These are phyloP conservation scores for Cladosporium sp. DNA, from an alignment of 2,329 filamentous ascomycete species.

Conservation along the genomic window DNA sequence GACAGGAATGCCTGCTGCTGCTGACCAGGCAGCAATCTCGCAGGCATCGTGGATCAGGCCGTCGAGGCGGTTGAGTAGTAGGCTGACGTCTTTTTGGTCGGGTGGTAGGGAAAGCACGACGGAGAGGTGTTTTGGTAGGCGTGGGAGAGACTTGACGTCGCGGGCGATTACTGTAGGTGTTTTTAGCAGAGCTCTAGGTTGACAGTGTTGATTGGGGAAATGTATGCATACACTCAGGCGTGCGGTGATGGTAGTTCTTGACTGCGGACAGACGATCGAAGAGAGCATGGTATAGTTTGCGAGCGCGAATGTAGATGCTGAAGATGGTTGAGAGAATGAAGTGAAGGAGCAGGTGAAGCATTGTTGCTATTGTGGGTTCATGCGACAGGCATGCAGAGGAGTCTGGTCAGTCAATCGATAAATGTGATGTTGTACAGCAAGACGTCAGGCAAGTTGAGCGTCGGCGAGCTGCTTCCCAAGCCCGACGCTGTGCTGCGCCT, in stretches of 20 bases:
- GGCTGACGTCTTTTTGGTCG: constrained; percentile 61
- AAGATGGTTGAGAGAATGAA: constrained; percentile 68
- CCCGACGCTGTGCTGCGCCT: constrained; percentile 2
- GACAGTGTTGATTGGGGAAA: not conserved
- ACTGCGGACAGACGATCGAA: constrained; percentile 74
- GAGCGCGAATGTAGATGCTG: constrained; percentile 78
- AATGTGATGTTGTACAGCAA: not conserved
- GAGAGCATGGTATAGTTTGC: constrained; percentile 74
- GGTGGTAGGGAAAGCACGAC: constrained; percentile 74
- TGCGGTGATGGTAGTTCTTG: constrained; percentile 91
- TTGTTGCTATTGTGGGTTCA: not conserved
- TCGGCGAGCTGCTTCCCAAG: not conserved
- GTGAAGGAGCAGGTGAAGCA: constrained; percentile 45
- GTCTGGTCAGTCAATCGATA: not conserved
- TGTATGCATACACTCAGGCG: constrained; percentile 60
- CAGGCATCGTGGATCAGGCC: constrained; percentile 83
- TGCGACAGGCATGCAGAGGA: not conserved
- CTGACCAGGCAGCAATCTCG: constrained; percentile 89
- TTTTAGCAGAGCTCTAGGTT: not conserved
- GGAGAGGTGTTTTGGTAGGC: constrained; percentile 80
- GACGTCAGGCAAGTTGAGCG: not conserved
- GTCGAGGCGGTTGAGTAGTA: constrained; percentile 50
- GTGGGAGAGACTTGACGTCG: constrained; percentile 71
- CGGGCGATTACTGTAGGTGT: constrained; percentile 62
- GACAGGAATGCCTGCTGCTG: constrained; percentile 79